Evolutionary conservation across 2,329 filamentous ascomycete species (phyloP).

Genomic region (Nigrospora osmanthi): DNA sequence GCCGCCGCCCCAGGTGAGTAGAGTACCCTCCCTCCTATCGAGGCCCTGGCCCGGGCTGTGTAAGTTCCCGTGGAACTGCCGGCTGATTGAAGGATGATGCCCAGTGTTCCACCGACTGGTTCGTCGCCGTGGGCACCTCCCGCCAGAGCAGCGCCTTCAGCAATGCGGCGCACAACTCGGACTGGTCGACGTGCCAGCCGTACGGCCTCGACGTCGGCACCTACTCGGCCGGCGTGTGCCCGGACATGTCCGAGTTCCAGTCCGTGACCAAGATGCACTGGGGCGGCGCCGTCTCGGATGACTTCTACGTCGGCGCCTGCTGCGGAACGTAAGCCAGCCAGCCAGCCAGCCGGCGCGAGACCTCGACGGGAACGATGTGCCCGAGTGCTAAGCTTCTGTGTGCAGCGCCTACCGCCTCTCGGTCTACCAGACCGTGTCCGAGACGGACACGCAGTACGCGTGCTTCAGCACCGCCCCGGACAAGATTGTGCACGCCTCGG

Average conservation of each 20-base stretch:
- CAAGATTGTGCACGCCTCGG: no score
- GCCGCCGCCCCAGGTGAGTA: background rate
- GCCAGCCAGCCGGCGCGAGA: no score
- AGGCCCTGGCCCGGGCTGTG: no score
- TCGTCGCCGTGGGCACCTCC: background rate
- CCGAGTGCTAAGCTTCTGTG: background rate
- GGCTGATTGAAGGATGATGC: background rate
- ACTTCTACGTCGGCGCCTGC: conserved; percentile 2
- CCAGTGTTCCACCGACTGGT: background rate
- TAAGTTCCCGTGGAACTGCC: no score
- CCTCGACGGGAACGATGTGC: no score
- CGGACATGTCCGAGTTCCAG: conserved; percentile 2
- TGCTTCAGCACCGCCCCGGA: no score
- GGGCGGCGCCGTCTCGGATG: background rate
- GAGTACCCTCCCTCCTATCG: no score
- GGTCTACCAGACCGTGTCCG: no score
- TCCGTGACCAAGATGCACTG: conserved; percentile 2
- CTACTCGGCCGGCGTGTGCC: conserved; percentile 5
- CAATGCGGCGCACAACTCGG: conserved; percentile 1
- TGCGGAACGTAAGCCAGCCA: conserved; percentile 2
- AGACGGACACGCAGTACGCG: no score
- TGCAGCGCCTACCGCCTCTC: background rate
- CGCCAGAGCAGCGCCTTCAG: background rate
- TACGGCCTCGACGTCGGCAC: conserved; percentile 1
- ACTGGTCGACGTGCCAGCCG: conserved; percentile 5